Evolutionary conservation across 306 rosid genomes (phyloP).

Genomic region (Castanopsis chinensis): DNA sequence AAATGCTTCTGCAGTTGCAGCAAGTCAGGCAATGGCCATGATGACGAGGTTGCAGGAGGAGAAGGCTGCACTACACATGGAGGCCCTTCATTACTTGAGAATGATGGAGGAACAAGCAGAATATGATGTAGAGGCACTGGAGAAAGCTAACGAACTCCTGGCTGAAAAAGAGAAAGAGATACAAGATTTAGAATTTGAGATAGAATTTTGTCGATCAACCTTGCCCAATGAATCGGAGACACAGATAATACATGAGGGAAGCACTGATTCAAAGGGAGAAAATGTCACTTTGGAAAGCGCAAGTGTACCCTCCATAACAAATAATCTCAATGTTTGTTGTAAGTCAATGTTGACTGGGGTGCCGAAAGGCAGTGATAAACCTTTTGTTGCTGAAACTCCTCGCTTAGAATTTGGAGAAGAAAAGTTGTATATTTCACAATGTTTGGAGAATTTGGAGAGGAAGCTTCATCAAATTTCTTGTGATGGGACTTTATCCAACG

Average conservation of each 20-base stretch:
- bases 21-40: conserved; percentile 93
- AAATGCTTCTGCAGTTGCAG: conserved; percentile 74
- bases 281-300: conserved; percentile 19
- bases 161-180: conserved; percentile 75
- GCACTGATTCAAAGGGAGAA: conserved; percentile 34
- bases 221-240: conserved; percentile 19
- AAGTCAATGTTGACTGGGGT: conserved; percentile 27
- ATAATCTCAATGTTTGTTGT: conserved; percentile 13
- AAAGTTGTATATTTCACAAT: conserved; percentile 49
- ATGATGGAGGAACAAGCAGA: conserved; percentile 99
- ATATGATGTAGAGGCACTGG: conserved; percentile 76
- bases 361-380: conserved; percentile 32
- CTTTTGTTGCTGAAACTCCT: conserved; percentile 29
- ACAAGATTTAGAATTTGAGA: conserved; percentile 82
- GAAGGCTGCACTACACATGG: conserved; percentile 87
- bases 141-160: conserved; percentile 71
- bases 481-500: conserved; percentile 16
- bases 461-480: conserved; percentile 41
- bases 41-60: conserved; percentile 93
- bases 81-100: conserved; percentile 82
- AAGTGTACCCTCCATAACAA: conserved; percentile 16
- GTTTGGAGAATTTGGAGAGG: conserved; percentile 63
- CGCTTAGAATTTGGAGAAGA: conserved; percentile 65
- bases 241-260: conserved; percentile 17
- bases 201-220: conserved; percentile 53